A percentile compares a stretch with the other conserved stretches of the same genome.
Evolutionary conservation across 2,329 filamentous ascomycete genomes (phyloP).

Genomic region (Xylariaceae sp.): DNA sequence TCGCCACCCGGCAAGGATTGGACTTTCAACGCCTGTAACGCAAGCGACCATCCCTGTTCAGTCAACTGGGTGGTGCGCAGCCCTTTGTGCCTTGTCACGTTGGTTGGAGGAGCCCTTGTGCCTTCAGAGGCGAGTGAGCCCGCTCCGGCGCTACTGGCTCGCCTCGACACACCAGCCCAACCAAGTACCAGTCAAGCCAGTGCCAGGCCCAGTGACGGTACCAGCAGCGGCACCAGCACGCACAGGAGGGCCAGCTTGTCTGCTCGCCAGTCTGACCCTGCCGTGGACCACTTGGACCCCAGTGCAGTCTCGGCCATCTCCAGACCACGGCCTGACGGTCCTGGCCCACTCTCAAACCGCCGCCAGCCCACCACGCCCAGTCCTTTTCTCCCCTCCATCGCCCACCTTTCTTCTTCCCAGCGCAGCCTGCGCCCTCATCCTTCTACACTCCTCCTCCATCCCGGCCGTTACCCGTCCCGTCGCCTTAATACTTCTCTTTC

Average conservation of each 20-base stretch:
- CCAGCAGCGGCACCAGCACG: no score
- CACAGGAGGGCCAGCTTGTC: no score
- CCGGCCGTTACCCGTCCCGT: constrained; percentile 14
- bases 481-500: constrained; percentile 12
- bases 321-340: background rate
- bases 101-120: no score
- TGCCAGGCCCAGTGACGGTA: no score
- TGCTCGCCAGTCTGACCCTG: constrained; percentile 13
- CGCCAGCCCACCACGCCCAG: constrained; percentile 9
- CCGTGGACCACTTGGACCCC: background rate
- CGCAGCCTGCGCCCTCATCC: constrained; percentile 18
- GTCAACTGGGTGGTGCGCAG: constrained; percentile 25
- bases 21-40: constrained; percentile 3
- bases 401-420: constrained; percentile 16
- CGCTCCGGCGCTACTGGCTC: constrained; percentile 12
- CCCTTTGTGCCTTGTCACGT: constrained; percentile 23
- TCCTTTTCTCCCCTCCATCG: constrained; percentile 27
- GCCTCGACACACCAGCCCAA: background rate
- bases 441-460: constrained; percentile 7
- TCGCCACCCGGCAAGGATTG: constrained; percentile 19
- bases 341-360: background rate
- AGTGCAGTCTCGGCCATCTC: background rate
- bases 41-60: constrained; percentile 20
- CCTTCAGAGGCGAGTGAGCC: constrained; percentile 4
- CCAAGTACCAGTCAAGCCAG: no score